Evolutionary conservation across 2,329 filamentous ascomycete genomes (phyloP).

Genomic region (Nothophoma quercina): DNA sequence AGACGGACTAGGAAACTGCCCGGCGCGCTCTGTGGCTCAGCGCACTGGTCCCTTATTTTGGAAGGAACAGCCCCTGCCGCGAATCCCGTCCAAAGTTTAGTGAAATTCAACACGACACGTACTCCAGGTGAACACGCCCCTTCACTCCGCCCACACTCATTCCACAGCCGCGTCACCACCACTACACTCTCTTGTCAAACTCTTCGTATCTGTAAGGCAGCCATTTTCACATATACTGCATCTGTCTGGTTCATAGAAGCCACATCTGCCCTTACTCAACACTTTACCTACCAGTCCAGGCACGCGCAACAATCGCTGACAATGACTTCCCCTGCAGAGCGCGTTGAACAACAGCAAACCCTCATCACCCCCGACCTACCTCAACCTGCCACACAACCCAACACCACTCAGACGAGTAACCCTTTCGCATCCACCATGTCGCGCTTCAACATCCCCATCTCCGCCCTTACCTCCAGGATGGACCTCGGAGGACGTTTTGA

Average conservation of each 20-base stretch:
- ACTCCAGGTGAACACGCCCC: slow-evolving; percentile 9
- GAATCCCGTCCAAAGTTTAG: slow-evolving; percentile 4
- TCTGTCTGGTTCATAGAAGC: slow-evolving; percentile 27
- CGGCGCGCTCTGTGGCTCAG: slow-evolving; percentile 15
- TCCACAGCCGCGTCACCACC: slow-evolving; percentile 36
- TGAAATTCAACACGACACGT: slow-evolving; percentile 14
- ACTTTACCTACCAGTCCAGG: neutral
- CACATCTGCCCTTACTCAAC: slow-evolving; percentile 35
- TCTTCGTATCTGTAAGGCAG: slow-evolving; percentile 36
- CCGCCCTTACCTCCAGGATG: slow-evolving; percentile 88
- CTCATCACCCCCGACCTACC: slow-evolving; percentile 30
- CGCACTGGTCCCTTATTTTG: slow-evolving; percentile 10
- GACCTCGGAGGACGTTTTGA: slow-evolving; percentile 87
- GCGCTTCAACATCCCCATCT: slow-evolving; percentile 90
- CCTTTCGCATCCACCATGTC: slow-evolving; percentile 65
- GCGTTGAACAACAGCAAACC: slow-evolving; percentile 39
- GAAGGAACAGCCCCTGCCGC: slow-evolving; percentile 8
- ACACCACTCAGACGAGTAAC: slow-evolving; percentile 12
- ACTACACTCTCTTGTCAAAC: slow-evolving; percentile 10
- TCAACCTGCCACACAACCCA: slow-evolving; percentile 18
- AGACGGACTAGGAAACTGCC: slow-evolving; percentile 9
- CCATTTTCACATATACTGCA: slow-evolving; percentile 26
- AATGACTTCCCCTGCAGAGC: slow-evolving; percentile 37
- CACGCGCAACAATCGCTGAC: slow-evolving; percentile 31
- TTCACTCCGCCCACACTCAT: slow-evolving; percentile 21